These are phyloP conservation scores for Phytophthora melonis DNA, from an alignment of 352 stramenopile species.

Conservation along the genomic window DNA sequence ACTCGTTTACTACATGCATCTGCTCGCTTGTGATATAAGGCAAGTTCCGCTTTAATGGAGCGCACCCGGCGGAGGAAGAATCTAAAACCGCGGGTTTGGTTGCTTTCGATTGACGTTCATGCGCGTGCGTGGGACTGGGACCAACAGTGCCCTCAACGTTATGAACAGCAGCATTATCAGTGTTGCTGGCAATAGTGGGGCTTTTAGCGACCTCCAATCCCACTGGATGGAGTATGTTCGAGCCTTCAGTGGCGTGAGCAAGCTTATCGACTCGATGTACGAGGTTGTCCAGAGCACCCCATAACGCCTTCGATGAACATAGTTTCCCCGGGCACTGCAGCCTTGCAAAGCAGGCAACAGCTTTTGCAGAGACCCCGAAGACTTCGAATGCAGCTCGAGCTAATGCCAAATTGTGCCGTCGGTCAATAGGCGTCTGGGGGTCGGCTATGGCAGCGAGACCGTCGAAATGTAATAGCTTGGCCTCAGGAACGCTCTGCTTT, in stretches of 20 bases:
- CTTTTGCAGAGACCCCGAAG: slow-evolving; percentile 19
- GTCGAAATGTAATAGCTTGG: neutral
- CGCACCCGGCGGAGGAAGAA: neutral
- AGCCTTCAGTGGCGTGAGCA: neutral
- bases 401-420: slow-evolving; percentile 24
- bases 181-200: neutral
- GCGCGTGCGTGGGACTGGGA: neutral
- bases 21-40: slow-evolving; percentile 47
- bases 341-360: slow-evolving; percentile 11
- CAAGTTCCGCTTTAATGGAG: slow-evolving; percentile 25
- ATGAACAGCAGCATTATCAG: neutral
- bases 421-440: slow-evolving; percentile 20
- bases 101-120: neutral
- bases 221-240: neutral
- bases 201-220: neutral
- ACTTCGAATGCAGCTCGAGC: slow-evolving; percentile 24
- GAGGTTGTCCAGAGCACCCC: slow-evolving; percentile 27
- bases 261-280: slow-evolving; percentile 8
- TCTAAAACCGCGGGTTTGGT: neutral
- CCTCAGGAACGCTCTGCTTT: neutral
- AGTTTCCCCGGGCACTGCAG: slow-evolving; percentile 19
- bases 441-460: neutral
- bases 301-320: slow-evolving; percentile 16
- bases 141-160: neutral
- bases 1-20: slow-evolving; percentile 39